Percentiles rank a stretch among this genome's conserved stretches.
phyloP scores from a whole-genome alignment of 2,329 filamentous ascomycete genomes.

The Cordyceps militaris region DNA sequence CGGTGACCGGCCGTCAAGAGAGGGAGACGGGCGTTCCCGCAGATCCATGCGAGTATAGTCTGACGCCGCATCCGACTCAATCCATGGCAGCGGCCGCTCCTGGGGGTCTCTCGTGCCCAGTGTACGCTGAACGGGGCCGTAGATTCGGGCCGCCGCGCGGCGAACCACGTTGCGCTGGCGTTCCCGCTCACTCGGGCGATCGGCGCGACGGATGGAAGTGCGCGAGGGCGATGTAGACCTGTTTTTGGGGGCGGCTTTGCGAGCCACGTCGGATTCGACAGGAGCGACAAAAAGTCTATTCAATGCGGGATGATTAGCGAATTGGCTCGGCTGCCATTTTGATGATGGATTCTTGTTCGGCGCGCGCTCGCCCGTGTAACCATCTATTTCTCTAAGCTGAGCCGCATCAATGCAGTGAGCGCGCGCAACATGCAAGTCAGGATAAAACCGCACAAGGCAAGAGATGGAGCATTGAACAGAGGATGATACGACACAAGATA shows the following conservation, averaged over 20 bases:
- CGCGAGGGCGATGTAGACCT: conserved; percentile 26
- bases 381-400: not conserved
- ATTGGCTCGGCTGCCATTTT: not conserved
- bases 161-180: conserved; percentile 17
- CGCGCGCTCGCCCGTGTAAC: not conserved
- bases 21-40: not conserved
- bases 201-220: conserved; percentile 34
- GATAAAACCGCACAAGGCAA: not conserved
- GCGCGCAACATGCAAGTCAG: not conserved
- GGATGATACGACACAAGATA: conserved; percentile 1
- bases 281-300: conserved; percentile 40
- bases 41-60: not conserved
- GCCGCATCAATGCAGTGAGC: not conserved
- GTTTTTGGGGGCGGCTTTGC: conserved; percentile 28
- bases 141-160: conserved; percentile 23
- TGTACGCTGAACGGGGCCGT: conserved; percentile 22
- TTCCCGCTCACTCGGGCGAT: conserved; percentile 27
- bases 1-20: conserved; percentile 21
- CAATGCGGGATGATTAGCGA: not conserved
- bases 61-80: conserved; percentile 15
- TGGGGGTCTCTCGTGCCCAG: conserved; percentile 14
- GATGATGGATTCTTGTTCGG: not conserved
- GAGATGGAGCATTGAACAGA: not conserved
- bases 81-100: conserved; percentile 19
- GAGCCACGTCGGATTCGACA: conserved; percentile 36